phyloP scores from a whole-genome alignment of 129 eudicot genomes.

The Scalesia atractyloides region DNA sequence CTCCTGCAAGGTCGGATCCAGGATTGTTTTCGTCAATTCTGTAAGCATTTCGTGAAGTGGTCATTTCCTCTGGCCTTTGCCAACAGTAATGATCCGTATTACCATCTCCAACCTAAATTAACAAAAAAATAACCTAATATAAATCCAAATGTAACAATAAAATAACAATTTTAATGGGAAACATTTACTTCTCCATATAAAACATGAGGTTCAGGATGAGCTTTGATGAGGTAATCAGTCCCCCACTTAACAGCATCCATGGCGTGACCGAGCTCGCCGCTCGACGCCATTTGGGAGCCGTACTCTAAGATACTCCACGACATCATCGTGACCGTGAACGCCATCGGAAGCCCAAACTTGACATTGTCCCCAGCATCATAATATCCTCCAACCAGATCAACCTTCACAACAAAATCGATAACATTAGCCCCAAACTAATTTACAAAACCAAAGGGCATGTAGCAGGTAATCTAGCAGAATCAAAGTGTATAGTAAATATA shows the following conservation, averaged over 20 bases:
- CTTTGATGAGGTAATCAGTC: slow-evolving; percentile 90
- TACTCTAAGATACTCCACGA: slow-evolving; percentile 95
- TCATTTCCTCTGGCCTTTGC: slow-evolving; percentile 99
- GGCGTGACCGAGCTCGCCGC: slow-evolving; percentile 83
- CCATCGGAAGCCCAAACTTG: slow-evolving; percentile 97
- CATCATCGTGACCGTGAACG: slow-evolving; percentile 96
- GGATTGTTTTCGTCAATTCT: slow-evolving; percentile 77
- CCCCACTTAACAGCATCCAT: slow-evolving; percentile 97
- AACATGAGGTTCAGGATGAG: slow-evolving; percentile 88
- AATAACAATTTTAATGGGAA: neutral
- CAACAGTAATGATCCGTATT: slow-evolving; percentile 96
- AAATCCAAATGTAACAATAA: neutral
- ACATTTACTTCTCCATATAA: slow-evolving; percentile 82
- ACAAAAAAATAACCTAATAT: neutral
- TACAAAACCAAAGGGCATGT: neutral
- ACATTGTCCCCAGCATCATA: slow-evolving; percentile 99
- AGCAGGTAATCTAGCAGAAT: no score
- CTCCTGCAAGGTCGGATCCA: slow-evolving; percentile 99
- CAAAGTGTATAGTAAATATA: no score
- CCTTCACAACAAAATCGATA: slow-evolving; percentile 37
- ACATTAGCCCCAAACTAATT: neutral
- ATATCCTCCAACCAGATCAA: slow-evolving; percentile 98
- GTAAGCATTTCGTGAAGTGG: slow-evolving; percentile 87
- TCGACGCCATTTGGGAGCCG: slow-evolving; percentile 76
- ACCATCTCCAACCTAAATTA: slow-evolving; percentile 91